These are phyloP conservation scores for Tardiomyces blankii DNA, from an alignment of 1,139 yeast genomes.

Conservation along the genomic window DNA sequence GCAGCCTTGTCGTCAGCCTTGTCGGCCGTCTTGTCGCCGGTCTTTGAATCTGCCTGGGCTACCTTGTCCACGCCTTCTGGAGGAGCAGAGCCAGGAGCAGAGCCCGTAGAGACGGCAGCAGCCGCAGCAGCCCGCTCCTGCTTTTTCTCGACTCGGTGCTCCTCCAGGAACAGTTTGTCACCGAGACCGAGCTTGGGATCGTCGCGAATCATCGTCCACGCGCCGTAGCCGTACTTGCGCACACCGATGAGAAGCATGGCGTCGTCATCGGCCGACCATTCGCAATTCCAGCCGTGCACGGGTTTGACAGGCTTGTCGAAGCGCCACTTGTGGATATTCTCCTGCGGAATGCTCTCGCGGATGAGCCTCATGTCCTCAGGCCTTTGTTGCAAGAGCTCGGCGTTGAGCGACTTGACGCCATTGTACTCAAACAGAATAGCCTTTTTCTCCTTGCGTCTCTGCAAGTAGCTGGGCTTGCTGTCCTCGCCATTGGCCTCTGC, in stretches of 20 bases:
- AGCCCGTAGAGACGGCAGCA: conserved; percentile 16
- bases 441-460: conserved; percentile 65
- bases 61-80: too few relatives aligned
- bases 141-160: conserved; percentile 29
- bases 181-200: conserved; percentile 87
- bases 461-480: conserved; percentile 27
- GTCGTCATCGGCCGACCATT: conserved; percentile 78
- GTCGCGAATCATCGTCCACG: conserved; percentile 90
- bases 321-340: conserved; percentile 36
- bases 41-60: not conserved
- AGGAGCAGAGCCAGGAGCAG: conserved; percentile 5
- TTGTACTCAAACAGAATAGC: conserved; percentile 85
- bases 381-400: conserved; percentile 73
- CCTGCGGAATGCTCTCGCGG: conserved; percentile 45
- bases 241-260: conserved; percentile 81
- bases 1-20: conserved; percentile 9
- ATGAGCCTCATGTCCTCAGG: conserved; percentile 72
- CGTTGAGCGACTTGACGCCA: conserved; percentile 83
- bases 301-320: conserved; percentile 48
- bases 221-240: conserved; percentile 87
- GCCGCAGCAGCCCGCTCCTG: conserved; percentile 28
- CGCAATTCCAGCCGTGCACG: conserved; percentile 85
- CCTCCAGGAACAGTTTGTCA: conserved; percentile 61
- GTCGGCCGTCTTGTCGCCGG: not conserved
- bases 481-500: conserved; percentile 13